Base-by-base conservation (phyloP, 2,329 filamentous ascomycete species). In the Monosporascus sp. region DNA sequence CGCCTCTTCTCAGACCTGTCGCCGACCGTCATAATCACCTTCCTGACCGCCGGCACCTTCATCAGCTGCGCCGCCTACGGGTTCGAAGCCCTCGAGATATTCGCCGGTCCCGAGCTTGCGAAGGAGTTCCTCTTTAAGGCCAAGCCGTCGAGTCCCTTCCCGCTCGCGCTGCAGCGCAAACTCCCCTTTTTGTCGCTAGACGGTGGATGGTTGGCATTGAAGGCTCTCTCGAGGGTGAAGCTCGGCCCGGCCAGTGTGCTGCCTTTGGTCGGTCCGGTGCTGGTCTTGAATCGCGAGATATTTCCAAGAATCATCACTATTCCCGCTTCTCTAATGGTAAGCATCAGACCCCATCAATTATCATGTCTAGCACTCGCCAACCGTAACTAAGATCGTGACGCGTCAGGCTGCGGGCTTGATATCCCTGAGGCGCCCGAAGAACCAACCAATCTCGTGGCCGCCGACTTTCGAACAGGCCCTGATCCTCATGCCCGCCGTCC, bases 261-360 rank as follows among this genome's bases (percentile, higher is more conserved):
- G 3, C 84, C 86, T 2, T 72, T 89, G 7, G 87, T 92, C 54
- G 86, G 84, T 0, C 76, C 87, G 11, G 77, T 83, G 2, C 75
- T 92, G 8, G 76, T 91, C 11, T 76, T 87, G n/a, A 86, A 86
- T 20, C 77, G 88, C 37, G 84, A 86, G 26, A 78, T 75, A 2
- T 46, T 86, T 48, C 80, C 82, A 31, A 86, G 90, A 48, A 55
- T 69, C 2, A 49, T 72, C 17, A 54, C 71, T 7, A 64, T 72
- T 28, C 65, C 72, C 3, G 55, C 58, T 8, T 67, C 66, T 6
- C 31, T 68, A 37, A 45, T 65, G 55, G 67, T 68, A 63, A 62
- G 63, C 48, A 26, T 6, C 28, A 3, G 48, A 17, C n/a, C 24
- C 38, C 37, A 26, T 14, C 3, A 24, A 6, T 7, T 2, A 15